Conservation (phyloP, 768 basidiomycete genomes). For the Lactarius pseudohatsudake region DNA sequence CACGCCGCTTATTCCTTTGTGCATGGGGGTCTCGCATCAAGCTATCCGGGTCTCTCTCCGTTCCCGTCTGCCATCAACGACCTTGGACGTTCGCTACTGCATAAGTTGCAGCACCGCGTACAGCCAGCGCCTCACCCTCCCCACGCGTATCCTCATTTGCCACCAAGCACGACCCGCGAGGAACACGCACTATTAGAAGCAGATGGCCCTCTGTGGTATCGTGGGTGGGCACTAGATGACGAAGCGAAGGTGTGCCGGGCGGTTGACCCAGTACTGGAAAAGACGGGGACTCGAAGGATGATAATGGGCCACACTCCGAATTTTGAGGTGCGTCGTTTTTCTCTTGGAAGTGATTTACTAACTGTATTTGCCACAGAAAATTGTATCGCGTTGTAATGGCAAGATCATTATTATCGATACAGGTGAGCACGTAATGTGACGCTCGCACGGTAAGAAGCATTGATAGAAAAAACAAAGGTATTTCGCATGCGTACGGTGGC, state of each 20-base stretch:
- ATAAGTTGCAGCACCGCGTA: conserved; percentile 66
- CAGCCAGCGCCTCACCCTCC: conserved; percentile 81
- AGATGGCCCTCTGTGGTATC: conserved; percentile 91
- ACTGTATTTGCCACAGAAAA: conserved; percentile 42
- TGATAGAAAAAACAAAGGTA: conserved; percentile 50
- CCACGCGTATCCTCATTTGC: conserved; percentile 69
- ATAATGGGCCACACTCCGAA: conserved; percentile 98
- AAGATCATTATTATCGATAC: conserved; percentile 97
- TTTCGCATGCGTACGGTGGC: conserved; percentile 95
- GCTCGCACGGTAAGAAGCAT: not conserved
- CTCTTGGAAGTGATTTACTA: not conserved
- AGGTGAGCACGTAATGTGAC: conserved; percentile 43
- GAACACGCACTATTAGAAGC: conserved; percentile 71
- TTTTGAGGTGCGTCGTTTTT: conserved; percentile 53
- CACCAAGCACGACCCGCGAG: conserved; percentile 57
- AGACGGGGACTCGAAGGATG: conserved; percentile 82
- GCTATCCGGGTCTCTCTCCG: conserved; percentile 71
- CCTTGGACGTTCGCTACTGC: conserved; percentile 65
- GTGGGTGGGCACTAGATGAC: conserved; percentile 81
- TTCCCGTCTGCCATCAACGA: conserved; percentile 85
- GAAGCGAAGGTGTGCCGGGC: conserved; percentile 69
- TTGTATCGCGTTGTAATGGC: conserved; percentile 84
- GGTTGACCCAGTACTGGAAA: conserved; percentile 67
- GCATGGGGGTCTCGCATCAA: conserved; percentile 85
- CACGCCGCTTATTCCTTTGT: conserved; percentile 88